A percentile compares a stretch with the other conserved stretches of the same genome.
phyloP scores from a whole-genome alignment of 257 asterid species.

The Thymus quinquecostatus region DNA sequence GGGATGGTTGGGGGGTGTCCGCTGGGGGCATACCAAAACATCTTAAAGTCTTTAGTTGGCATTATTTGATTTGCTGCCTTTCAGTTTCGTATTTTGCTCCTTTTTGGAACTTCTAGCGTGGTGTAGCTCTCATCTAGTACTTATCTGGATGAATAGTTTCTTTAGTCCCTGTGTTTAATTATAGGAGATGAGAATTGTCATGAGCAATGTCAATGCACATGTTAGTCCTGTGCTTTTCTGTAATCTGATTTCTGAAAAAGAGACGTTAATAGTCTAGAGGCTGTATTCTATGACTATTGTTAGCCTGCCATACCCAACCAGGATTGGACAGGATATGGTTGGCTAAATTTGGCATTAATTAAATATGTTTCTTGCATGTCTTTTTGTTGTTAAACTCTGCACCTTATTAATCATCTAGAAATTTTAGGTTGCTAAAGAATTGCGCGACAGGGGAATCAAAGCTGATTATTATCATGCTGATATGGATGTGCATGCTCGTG shows the following conservation, averaged over 20 bases:
- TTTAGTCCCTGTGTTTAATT: not conserved
- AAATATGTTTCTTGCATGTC: slow-evolving; percentile 14
- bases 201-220: not conserved
- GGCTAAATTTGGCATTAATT: slow-evolving; percentile 21
- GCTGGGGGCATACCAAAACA: slow-evolving; percentile 12
- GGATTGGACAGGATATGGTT: slow-evolving; percentile 15
- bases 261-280: not conserved
- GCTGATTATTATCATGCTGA: slow-evolving; percentile 97
- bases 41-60: slow-evolving; percentile 21
- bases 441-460: slow-evolving; percentile 71
- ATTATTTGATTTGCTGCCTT: slow-evolving; percentile 24
- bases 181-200: slow-evolving; percentile 21
- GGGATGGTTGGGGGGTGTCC: slow-evolving; percentile 13
- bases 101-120: slow-evolving; percentile 6
- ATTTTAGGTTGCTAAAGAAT: slow-evolving; percentile 86
- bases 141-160: slow-evolving; percentile 12
- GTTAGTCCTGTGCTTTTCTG: slow-evolving; percentile 14
- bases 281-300: slow-evolving; percentile 18
- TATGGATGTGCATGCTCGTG: slow-evolving; percentile 86
- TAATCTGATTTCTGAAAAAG: slow-evolving; percentile 13
- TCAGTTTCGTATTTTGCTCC: not conserved
- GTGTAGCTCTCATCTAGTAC: slow-evolving; percentile 6
- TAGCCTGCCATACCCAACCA: not conserved
- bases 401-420: slow-evolving; percentile 23
- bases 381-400: slow-evolving; percentile 21